Evolutionary conservation across 768 basidiomycete genomes (phyloP), one percentile per base, ranked within the genome.

Genomic region (Pleurotus eryngii): DNA sequence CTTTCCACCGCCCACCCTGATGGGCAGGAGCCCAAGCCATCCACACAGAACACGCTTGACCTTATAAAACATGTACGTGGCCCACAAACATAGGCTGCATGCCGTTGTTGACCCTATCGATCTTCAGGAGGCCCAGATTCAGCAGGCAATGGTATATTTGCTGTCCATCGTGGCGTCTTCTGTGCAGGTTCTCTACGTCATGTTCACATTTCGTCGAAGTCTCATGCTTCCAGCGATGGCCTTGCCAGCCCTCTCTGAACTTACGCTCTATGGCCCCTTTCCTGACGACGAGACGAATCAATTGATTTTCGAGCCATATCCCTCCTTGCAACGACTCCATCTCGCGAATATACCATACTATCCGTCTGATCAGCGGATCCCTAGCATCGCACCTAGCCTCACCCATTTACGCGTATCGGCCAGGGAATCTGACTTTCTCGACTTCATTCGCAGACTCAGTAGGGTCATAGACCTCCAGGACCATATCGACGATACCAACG

Each of bases 241-340:
- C 11, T 63, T 72, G 30, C 70, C 72, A 5, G 45, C 49, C 20
- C 59, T 71, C 7, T 40, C 46, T n/a, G 68, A 67, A 17, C 57
- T 71, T 12, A 66, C 67, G 17, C 51, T 72, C 1, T 59, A 65
- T 11, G 66, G 70, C n/a, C 68, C 66, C 9, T 67, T 72, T 55
- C 70, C 65, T 22, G 58, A 42, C 48, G 59, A 38, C 26, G 59
- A 46, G 11, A 47, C 38, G 37, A 51, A 38, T 48, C 57, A 9
- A 55, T 38, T 8, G 49, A 50, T 8, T 61, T 57, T 37, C 18
- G 57, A 42, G 11, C 53, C 58, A 4, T 69, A 65, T 48, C 65
- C 62, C 12, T 59, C 63, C 22, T 67, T 74, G n/a, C 65, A 57
- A 7, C 57, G 57, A 5, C 56, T 71, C 0, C 63, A 64, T 9